Evolutionary conservation across 1,284 basidiomycete species (phyloP).

Genomic region (Sparassis latifolia): DNA sequence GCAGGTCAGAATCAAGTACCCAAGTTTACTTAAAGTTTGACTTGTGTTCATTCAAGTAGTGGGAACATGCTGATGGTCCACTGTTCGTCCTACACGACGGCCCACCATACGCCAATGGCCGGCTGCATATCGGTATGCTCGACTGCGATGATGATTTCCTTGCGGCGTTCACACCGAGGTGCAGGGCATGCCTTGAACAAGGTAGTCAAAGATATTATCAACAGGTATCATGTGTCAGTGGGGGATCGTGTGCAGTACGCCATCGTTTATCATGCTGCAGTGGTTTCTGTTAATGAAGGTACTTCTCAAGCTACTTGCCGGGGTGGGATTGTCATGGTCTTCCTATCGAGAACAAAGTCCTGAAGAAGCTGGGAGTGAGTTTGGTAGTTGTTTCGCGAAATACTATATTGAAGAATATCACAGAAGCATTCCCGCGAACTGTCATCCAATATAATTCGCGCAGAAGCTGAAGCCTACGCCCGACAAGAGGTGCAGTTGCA

Average conservation of each 20-base stretch:
- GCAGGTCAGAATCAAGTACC: conserved; percentile 58
- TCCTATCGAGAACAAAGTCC: conserved; percentile 92
- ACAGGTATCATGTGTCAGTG: conserved; percentile 78
- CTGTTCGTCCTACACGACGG: conserved; percentile 92
- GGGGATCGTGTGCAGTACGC: conserved; percentile 82
- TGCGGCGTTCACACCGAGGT: not conserved
- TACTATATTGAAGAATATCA: conserved; percentile 2
- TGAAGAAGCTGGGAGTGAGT: conserved; percentile 68
- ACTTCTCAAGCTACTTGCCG: conserved; percentile 69
- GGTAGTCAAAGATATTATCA: conserved; percentile 94
- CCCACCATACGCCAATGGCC: conserved; percentile 96
- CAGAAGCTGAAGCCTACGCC: conserved; percentile 71
- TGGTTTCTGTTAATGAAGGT: not conserved
- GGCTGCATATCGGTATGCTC: conserved; percentile 84
- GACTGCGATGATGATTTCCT: not conserved
- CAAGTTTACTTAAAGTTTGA: not conserved
- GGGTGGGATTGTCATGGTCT: conserved; percentile 99
- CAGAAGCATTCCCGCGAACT: conserved; percentile 49
- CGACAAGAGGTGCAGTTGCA: conserved; percentile 74
- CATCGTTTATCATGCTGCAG: not conserved
- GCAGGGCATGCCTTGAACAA: conserved; percentile 96
- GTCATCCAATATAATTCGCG: conserved; percentile 60
- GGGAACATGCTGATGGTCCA: conserved; percentile 54
- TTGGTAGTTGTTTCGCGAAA: not conserved
- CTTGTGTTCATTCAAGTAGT: conserved; percentile 33